A percentile compares a stretch with the other conserved stretches of the same genome.
phyloP scores from a whole-genome alignment of 1,139 yeast species.

The Pneumocystis canis region DNA sequence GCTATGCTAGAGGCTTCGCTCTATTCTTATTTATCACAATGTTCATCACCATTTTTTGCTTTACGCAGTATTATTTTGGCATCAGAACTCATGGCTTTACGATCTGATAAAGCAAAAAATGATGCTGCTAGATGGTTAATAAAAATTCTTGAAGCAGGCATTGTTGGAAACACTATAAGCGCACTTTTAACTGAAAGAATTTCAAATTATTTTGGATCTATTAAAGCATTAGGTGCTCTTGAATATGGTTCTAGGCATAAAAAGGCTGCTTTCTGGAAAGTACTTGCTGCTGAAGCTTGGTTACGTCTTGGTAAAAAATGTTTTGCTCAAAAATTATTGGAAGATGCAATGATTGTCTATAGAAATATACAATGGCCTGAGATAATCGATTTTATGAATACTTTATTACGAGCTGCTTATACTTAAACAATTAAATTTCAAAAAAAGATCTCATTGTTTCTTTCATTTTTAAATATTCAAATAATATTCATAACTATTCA shows the following conservation, averaged over 20 bases:
- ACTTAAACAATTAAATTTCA: no score
- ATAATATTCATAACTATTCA: background rate
- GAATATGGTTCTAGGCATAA: slow-evolving; percentile 34
- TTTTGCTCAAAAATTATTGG: background rate
- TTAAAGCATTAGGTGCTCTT: slow-evolving; percentile 28
- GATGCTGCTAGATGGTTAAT: slow-evolving; percentile 27
- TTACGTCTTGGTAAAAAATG: slow-evolving; percentile 4
- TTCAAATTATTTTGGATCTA: slow-evolving; percentile 35
- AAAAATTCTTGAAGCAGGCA: slow-evolving; percentile 24
- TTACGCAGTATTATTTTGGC: slow-evolving; percentile 29
- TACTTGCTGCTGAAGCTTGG: slow-evolving; percentile 70
- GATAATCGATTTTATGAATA: slow-evolving; percentile 10
- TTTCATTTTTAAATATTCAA: background rate
- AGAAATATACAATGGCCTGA: background rate
- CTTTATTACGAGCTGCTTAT: background rate
- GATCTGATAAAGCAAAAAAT: slow-evolving; percentile 23
- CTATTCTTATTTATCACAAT: slow-evolving; percentile 48
- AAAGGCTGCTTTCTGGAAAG: slow-evolving; percentile 65
- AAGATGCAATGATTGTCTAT: background rate
- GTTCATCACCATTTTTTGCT: slow-evolving; percentile 48
- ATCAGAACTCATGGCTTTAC: slow-evolving; percentile 22
- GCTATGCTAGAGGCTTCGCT: slow-evolving; percentile 55
- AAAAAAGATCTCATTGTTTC: no score
- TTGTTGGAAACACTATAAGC: slow-evolving; percentile 22
- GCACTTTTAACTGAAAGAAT: slow-evolving; percentile 25